A percentile compares a stretch with the other conserved stretches of the same genome.
Evolutionary conservation across 495 filamentous ascomycete genomes (phyloP).

Genomic region (Pseudomonodictys pantanalensis): DNA sequence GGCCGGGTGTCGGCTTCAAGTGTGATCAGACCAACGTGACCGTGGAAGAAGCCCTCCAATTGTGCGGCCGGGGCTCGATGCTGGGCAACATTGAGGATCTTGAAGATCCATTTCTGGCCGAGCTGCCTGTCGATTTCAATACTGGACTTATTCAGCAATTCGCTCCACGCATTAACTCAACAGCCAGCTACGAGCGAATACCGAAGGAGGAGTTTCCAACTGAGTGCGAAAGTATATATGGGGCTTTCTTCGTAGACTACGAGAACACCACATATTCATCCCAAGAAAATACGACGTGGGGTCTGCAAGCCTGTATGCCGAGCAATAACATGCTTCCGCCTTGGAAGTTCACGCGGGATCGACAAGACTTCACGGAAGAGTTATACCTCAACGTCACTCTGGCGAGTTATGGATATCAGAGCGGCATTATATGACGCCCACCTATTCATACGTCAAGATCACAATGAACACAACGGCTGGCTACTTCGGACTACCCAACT

Average conservation of each 20-base stretch:
- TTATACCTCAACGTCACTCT: slow-evolving; percentile 34
- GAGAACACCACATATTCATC: neutral
- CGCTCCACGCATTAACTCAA: slow-evolving; percentile 38
- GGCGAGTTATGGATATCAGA: neutral
- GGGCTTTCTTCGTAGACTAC: slow-evolving; percentile 29
- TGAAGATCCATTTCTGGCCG: slow-evolving; percentile 30
- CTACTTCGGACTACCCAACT: too few relatives aligned
- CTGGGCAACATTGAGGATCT: slow-evolving; percentile 22
- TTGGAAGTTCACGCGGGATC: slow-evolving; percentile 35
- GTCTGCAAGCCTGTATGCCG: slow-evolving; percentile 36
- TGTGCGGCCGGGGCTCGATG: neutral
- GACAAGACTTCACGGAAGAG: slow-evolving; percentile 40
- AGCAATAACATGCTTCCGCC: slow-evolving; percentile 25
- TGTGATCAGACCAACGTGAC: neutral
- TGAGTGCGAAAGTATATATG: slow-evolving; percentile 24
- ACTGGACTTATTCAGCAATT: slow-evolving; percentile 39
- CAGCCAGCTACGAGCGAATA: slow-evolving; percentile 31
- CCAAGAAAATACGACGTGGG: slow-evolving; percentile 10
- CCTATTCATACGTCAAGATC: too few relatives aligned
- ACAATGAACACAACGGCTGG: too few relatives aligned
- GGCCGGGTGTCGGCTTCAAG: slow-evolving; percentile 2
- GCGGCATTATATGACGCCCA: too few relatives aligned
- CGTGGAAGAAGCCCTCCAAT: neutral
- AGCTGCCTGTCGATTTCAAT: slow-evolving; percentile 27
- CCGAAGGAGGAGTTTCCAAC: slow-evolving; percentile 22